Base-by-base conservation (phyloP, 2,329 filamentous ascomycete species). In the Stagonosporopsis vannaccii region DNA sequence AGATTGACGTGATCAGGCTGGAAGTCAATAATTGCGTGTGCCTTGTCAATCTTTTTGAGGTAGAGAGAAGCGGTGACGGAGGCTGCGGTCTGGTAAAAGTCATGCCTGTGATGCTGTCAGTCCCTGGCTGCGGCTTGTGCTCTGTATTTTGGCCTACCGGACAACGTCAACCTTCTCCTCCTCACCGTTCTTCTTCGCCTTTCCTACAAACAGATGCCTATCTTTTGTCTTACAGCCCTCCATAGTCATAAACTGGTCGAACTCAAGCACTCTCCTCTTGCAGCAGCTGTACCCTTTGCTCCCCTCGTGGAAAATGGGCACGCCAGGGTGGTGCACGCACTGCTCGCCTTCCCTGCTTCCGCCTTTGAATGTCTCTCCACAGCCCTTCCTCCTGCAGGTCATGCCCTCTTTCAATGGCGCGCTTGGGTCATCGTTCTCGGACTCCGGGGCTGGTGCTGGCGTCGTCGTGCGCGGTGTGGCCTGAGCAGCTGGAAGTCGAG, bases 241-340 rank as follows among this genome's bases (percentile, higher is more conserved):
- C 57, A 99, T 94, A 78, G 91, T 95, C 88, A 99, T 88, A 78
- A 99, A 99, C 77, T 98, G 90, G 75, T 99, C 93, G 77, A 99
- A 99, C 74, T 99, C 95, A 56, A 99, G 80, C 55, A 99, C 95
- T 33, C 92, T 85, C 68, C 92, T 84, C 85, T 98, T 98, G 80
- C 95, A 99, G 82, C 95, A 99, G 57, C 88, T 92, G 84, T 95
- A 99, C 1, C 95, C 95, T 81, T 99, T 99, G 50, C 91, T 96
- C 32, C 95, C 95, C 80, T 99, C 95, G 76, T 99, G 95, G 80
- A 99, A 99, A 65, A 99, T 89, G 22, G 95, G 91, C 20, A 85
- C 86, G 4, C 95, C 95, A 0, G 95, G 93, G 77, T 99, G 95
- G 72, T 96, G 89, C 42, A 91, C 83, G 74, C 95, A 99, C 59